A percentile compares a stretch with the other conserved stretches of the same genome.
These are phyloP conservation scores for Leonotis leonurus DNA, from an alignment of 257 asterid genomes.

Conservation along the genomic window DNA sequence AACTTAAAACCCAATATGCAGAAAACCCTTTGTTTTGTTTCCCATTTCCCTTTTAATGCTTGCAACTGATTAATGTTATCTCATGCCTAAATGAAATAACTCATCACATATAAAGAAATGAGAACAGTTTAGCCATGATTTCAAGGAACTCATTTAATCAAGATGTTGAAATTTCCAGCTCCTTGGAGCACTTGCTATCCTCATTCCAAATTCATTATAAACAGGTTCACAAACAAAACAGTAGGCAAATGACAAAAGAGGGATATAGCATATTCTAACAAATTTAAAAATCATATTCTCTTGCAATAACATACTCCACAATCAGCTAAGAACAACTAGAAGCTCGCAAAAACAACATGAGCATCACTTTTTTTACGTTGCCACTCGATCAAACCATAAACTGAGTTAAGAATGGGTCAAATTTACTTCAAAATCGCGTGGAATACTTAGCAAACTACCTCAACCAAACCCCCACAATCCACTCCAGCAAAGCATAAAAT, in stretches of 20 bases:
- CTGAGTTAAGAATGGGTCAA: background rate
- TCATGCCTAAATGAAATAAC: background rate
- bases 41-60: background rate
- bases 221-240: background rate
- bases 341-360: background rate
- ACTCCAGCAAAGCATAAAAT: background rate
- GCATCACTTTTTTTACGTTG: background rate
- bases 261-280: background rate
- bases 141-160: background rate
- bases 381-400: background rate
- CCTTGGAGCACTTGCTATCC: background rate
- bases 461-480: background rate
- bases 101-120: background rate
- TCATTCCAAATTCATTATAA: background rate
- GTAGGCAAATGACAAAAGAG: background rate
- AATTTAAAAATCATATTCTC: background rate
- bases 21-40: background rate
- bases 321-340: background rate
- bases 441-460: too few relatives aligned
- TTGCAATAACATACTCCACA: background rate
- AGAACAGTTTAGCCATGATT: background rate
- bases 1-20: background rate
- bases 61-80: background rate
- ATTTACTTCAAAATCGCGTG: too few relatives aligned
- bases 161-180: background rate